phyloP scores from a whole-genome alignment of 345 rosid species.

The Boechera divaricarpa region DNA sequence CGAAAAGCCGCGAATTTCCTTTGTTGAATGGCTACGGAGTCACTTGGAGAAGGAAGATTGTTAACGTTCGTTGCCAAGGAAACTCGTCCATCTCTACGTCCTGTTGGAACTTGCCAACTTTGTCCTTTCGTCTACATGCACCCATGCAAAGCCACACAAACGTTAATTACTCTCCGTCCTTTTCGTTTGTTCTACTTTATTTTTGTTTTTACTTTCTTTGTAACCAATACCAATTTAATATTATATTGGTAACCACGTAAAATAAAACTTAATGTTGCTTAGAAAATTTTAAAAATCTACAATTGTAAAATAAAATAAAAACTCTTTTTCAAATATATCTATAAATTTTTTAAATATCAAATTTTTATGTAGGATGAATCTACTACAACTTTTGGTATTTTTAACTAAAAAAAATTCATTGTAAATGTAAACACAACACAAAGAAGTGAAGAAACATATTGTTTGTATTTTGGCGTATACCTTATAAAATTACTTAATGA shows the following conservation, averaged over 20 bases:
- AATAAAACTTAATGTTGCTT: neutral
- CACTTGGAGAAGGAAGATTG: slow-evolving; percentile 46
- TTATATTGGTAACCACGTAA: neutral
- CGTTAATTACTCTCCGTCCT: neutral
- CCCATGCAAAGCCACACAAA: neutral
- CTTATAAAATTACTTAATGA: neutral
- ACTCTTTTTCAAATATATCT: too few species aligned
- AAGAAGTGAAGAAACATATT: neutral
- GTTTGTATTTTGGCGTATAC: neutral
- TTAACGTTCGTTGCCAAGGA: slow-evolving; percentile 48
- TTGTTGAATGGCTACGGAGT: slow-evolving; percentile 46
- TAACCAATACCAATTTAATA: neutral
- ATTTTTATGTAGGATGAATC: too few species aligned
- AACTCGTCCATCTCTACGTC: slow-evolving; percentile 53
- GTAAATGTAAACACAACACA: neutral
- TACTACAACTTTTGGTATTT: too few species aligned
- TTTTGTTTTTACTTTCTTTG: too few species aligned
- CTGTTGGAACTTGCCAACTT: slow-evolving; percentile 57
- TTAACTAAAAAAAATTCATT: too few species aligned
- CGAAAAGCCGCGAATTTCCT: slow-evolving; percentile 47
- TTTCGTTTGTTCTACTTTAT: too few species aligned
- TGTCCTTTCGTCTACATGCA: slow-evolving; percentile 49
- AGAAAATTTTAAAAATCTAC: too few species aligned
- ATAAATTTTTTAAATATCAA: too few species aligned
- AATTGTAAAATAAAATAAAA: too few species aligned